Percentiles rank a stretch among this genome's conserved stretches.
phyloP scores from a whole-genome alignment of 768 basidiomycete genomes.

The Tulasnella calospora region DNA sequence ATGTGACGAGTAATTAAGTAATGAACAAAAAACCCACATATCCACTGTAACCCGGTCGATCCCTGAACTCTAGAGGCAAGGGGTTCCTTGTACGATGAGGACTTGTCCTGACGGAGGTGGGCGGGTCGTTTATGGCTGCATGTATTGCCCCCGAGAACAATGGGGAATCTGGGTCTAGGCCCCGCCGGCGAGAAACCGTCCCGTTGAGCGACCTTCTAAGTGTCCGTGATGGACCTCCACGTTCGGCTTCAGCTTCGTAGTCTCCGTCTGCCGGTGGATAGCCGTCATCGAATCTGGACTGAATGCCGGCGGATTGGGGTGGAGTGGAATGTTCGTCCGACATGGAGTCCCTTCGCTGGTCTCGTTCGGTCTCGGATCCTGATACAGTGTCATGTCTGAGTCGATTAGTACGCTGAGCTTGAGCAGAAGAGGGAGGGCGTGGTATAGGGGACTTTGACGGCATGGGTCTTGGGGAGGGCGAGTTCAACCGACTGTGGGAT shows the following conservation, averaged over 20 bases:
- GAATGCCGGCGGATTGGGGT: conserved; percentile 17
- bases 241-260: conserved; percentile 1
- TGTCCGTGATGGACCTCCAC: not conserved
- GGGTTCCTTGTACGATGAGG: conserved; percentile 49
- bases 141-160: conserved; percentile 36
- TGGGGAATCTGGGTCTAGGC: conserved; percentile 6
- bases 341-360: conserved; percentile 1
- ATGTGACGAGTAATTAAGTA: not conserved
- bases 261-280: not conserved
- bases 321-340: conserved; percentile 13
- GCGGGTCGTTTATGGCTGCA: conserved; percentile 56
- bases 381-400: conserved; percentile 41
- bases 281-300: conserved; percentile 4
- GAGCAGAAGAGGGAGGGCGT: conserved; percentile 35
- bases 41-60: conserved; percentile 40
- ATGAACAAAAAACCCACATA: conserved; percentile 40
- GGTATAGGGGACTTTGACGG: conserved; percentile 35
- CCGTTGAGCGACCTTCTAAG: conserved; percentile 15
- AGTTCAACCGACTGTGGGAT: conserved; percentile 45
- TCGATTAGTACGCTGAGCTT: conserved; percentile 27
- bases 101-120: conserved; percentile 53
- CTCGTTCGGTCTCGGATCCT: conserved; percentile 73
- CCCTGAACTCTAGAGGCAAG: conserved; percentile 49
- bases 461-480: conserved; percentile 51
- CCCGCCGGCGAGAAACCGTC: conserved; percentile 16